Percentiles rank a stretch among this genome's conserved stretches.
phyloP scores from a whole-genome alignment of 129 eudicot genomes.

The Flaveria robusta region DNA sequence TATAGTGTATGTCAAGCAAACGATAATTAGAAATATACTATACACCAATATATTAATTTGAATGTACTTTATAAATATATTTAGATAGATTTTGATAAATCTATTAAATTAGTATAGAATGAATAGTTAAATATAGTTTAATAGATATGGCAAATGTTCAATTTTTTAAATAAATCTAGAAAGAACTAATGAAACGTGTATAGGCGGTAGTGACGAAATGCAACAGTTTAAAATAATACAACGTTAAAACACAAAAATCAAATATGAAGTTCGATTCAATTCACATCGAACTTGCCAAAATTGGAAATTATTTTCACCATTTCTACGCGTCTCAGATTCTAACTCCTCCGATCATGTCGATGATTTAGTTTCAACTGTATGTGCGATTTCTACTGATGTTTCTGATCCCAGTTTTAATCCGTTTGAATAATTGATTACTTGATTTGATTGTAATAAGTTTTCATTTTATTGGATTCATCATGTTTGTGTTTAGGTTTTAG shows the following conservation, averaged over 20 bases:
- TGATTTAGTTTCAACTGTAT: conserved; percentile 31
- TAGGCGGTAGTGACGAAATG: neutral
- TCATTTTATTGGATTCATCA: neutral
- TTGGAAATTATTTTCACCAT: conserved; percentile 8
- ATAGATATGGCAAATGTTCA: no score
- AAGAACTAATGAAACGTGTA: neutral
- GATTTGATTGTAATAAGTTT: conserved; percentile 6
- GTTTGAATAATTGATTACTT: neutral
- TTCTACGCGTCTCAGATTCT: neutral
- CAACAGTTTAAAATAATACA: conserved; percentile 7
- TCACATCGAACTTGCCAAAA: conserved; percentile 18
- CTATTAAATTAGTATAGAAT: no score
- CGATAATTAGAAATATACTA: no score
- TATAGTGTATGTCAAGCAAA: no score
- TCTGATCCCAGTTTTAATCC: neutral
- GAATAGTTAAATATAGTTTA: no score
- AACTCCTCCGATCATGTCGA: conserved; percentile 1
- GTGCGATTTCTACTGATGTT: conserved; percentile 6
- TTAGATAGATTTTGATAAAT: neutral
- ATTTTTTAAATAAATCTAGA: neutral
- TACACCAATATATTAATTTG: no score
- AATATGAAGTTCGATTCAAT: conserved; percentile 5
- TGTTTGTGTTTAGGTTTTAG: conserved; percentile 8
- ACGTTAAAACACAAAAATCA: conserved; percentile 12
- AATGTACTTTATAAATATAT: no score